Base-by-base conservation (phyloP, 2,329 filamentous ascomycete genomes). In the Huntiella savannae region DNA sequence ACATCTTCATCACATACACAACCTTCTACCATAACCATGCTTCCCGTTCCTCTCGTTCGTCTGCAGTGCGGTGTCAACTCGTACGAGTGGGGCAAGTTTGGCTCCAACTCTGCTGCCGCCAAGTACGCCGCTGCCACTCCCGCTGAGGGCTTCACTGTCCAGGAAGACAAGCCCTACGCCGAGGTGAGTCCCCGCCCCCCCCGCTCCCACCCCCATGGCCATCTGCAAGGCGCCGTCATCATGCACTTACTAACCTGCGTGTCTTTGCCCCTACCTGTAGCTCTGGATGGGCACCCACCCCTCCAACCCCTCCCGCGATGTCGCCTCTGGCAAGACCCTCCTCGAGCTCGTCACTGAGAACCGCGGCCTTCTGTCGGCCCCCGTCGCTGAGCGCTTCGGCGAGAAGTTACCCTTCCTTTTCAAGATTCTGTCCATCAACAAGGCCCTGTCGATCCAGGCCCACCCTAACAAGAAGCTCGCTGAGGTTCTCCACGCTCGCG, bases 231-330 rank as follows among this genome's bases (percentile, higher is more conserved):
- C 22, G 7, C 22, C 22, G 22, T 28, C 22, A 28, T 28, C 22
- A 28, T 28, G 22, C 22, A 28, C 8, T 28, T 28, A 28, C 22
- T 28, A 28, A 28, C 22, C 8, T 28, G 22, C 22, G 22, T 28
- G n/a, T 41, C 11, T 28, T 16, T 22, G 4, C 40, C 16, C 46
- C 19, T 49, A 35, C 40, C 55, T 28, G 7, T 54, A 95, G 86
- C 69, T 98, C 57, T 98, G 91, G 91, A 98, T 98, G 91, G 91
- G 91, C 58, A 95, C 88, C 1, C 91, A 98, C 58, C 87, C 88
- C 39, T 93, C 85, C 40, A 86, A 95, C 56, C 91, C 91, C 13
- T 96, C 91, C 49, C 92, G 82, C 61, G 86, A 96, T 58, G 61
- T 94, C 53, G 67, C 72, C 42, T 93, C 91, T 22, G 80, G 86